Conservation (phyloP, 805 yeast genomes). For the Candida easanensis region DNA sequence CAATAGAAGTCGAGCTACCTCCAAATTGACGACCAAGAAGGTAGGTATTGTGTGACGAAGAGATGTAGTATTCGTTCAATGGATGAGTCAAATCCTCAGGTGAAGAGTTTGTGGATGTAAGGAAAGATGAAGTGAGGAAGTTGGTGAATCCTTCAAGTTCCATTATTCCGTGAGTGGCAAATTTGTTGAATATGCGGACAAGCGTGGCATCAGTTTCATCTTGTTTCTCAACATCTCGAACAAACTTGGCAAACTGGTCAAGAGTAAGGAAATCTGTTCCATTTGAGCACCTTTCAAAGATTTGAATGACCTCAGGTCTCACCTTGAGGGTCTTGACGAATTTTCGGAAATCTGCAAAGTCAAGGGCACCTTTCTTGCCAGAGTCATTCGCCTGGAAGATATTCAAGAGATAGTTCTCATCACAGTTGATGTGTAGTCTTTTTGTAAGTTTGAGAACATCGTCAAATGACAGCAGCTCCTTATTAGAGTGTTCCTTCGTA, state of each 20-base stretch:
- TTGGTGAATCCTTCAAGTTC: constrained; percentile 23
- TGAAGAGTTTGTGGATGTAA: constrained; percentile 22
- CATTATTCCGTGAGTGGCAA: constrained; percentile 15
- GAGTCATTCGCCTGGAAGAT: constrained; percentile 56
- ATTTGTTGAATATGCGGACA: constrained; percentile 37
- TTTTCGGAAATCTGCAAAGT: constrained; percentile 69
- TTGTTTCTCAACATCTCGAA: constrained; percentile 49
- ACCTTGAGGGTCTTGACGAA: constrained; percentile 68
- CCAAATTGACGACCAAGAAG: constrained; percentile 84
- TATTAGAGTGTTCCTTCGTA: constrained; percentile 32
- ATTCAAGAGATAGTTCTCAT: constrained; percentile 43
- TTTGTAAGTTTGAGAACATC: constrained; percentile 66
- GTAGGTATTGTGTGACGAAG: constrained; percentile 95
- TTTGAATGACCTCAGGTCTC: constrained; percentile 55
- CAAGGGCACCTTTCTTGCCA: constrained; percentile 47
- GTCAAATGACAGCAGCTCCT: constrained; percentile 51
- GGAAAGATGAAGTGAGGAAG: constrained; percentile 30
- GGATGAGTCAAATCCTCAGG: constrained; percentile 54
- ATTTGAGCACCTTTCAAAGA: constrained; percentile 43
- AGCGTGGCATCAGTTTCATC: constrained; percentile 28
- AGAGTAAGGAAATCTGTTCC: constrained; percentile 25
- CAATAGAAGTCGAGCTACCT: constrained; percentile 84
- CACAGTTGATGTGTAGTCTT: constrained; percentile 70
- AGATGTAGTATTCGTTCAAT: constrained; percentile 79
- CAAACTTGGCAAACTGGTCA: constrained; percentile 40